Percentiles rank a stretch among this genome's conserved stretches.
phyloP scores from a whole-genome alignment of 2,329 filamentous ascomycete genomes.

The Fusarium sp. region DNA sequence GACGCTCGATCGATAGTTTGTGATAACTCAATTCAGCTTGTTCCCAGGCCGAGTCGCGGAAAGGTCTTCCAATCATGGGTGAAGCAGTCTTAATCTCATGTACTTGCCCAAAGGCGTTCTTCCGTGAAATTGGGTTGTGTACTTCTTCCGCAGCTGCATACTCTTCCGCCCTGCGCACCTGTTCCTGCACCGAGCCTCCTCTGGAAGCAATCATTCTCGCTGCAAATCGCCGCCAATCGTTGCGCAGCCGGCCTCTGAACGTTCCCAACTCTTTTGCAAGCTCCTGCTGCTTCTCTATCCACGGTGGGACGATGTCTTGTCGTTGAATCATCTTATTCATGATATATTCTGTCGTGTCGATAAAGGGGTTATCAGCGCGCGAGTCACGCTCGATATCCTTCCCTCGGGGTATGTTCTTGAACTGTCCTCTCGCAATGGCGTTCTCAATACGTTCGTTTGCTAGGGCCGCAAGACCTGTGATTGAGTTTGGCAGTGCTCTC shows the following conservation, averaged over 20 bases:
- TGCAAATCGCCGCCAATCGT: conserved; percentile 87
- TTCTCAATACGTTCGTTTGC: conserved; percentile 95
- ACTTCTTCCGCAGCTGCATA: conserved; percentile 81
- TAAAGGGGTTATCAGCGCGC: conserved; percentile 85
- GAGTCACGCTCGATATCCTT: conserved; percentile 84
- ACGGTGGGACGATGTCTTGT: conserved; percentile 94
- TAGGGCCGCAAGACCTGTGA: conserved; percentile 82
- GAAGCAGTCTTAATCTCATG: conserved; percentile 50
- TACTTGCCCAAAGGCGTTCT: conserved; percentile 58
- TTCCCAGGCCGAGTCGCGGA: conserved; percentile 84
- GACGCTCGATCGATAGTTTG: conserved; percentile 77
- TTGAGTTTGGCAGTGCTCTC: conserved; percentile 77
- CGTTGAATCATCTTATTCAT: conserved; percentile 99
- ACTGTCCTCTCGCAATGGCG: conserved; percentile 91
- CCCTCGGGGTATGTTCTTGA: conserved; percentile 84
- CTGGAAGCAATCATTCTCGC: conserved; percentile 80
- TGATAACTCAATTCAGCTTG: conserved; percentile 79
- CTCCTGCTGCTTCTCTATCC: conserved; percentile 99
- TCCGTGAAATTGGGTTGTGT: conserved; percentile 67
- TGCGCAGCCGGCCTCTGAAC: conserved; percentile 80
- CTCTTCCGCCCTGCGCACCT: conserved; percentile 76
- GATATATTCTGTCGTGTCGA: conserved; percentile 97
- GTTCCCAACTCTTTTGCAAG: conserved; percentile 74
- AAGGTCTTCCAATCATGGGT: conserved; percentile 62
- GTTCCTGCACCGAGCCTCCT: conserved; percentile 79